phyloP scores from a whole-genome alignment of 176 grass and related monocot genomes.

The Hsuehochloa calcarea region DNA sequence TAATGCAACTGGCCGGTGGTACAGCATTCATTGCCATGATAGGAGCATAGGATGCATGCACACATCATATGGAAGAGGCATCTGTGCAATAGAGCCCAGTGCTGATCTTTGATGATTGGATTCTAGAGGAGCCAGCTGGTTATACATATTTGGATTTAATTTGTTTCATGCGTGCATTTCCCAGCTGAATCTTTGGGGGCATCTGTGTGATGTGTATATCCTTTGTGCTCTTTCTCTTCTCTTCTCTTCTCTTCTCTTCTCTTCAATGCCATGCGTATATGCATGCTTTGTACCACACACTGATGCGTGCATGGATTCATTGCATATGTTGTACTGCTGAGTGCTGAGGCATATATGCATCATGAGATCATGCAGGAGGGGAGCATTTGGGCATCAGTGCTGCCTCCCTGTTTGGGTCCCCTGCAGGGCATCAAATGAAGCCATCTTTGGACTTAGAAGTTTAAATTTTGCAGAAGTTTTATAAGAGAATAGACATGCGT shows the following conservation, averaged over 20 bases:
- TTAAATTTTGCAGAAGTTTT: not conserved
- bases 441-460: not conserved
- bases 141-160: not conserved
- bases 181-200: not conserved
- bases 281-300: not conserved
- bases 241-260: slow-evolving; percentile 16
- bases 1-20: not conserved
- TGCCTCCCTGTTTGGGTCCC: not conserved
- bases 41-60: slow-evolving; percentile 2
- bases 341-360: not conserved
- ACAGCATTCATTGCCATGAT: slow-evolving; percentile 26
- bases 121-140: slow-evolving; percentile 8
- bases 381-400: slow-evolving; percentile 4
- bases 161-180: not conserved
- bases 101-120: slow-evolving; percentile 34
- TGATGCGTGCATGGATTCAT: slow-evolving; percentile 12
- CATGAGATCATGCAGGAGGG: not conserved
- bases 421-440: not conserved
- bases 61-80: slow-evolving; percentile 9
- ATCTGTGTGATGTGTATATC: slow-evolving; percentile 6
- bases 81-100: slow-evolving; percentile 11
- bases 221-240: slow-evolving; percentile 17
- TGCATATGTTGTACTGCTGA: slow-evolving; percentile 4
- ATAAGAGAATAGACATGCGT: not conserved
- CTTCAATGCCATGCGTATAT: slow-evolving; percentile 4